Base-by-base conservation (phyloP, 2,329 filamentous ascomycete species). In the Dendryphion nanum region DNA sequence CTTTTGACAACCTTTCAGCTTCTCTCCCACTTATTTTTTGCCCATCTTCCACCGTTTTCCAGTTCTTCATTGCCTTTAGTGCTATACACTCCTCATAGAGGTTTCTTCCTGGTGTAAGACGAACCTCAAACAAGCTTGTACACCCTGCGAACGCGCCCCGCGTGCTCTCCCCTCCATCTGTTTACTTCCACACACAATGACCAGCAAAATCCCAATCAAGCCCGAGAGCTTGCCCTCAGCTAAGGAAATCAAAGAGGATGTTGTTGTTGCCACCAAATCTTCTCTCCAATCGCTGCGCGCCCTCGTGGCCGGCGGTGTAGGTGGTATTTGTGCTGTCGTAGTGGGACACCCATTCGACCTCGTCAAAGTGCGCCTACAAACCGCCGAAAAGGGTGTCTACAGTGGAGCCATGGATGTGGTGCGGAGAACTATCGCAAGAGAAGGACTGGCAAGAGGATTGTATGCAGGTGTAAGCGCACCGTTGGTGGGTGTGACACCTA, bases 401-500 rank as follows among this genome's bases (percentile, higher is more conserved):
- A 85, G 76, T 23, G 84, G 86, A 31, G 93, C 93, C 12, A 76
- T 97, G 57, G 93, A 98, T 70, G 91, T 96, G 2, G 89, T 97
- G 47, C 77, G 79, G 67, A 95, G 86, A 74, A 91, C 88, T 23
- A 71, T 98, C 44, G 90, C 90, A 18, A 79, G 86, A 45, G 91
- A 97, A 68, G 93, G 93, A 2, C 66, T 95, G 51, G 69, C 72
- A 4, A 73, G 77, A 54, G 93, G 93, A 6, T 68, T 98, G 45
- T 98, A 98, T 68, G 93, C 93, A n/a, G 93, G 93, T 66, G 91
- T 98, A 31, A 93, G 86, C 53, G 93, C 93, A 56, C 93, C 93
- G 30, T 73, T 98, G 46, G 86, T 96, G 7, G 93, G 93, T 37
- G 93, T 98, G 13, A 98, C 93, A 45, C 93, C 93, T 38, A 98